Evolutionary conservation across 2,329 filamentous ascomycete species (phyloP).

Genomic region (Knoxdaviesia proteae): DNA sequence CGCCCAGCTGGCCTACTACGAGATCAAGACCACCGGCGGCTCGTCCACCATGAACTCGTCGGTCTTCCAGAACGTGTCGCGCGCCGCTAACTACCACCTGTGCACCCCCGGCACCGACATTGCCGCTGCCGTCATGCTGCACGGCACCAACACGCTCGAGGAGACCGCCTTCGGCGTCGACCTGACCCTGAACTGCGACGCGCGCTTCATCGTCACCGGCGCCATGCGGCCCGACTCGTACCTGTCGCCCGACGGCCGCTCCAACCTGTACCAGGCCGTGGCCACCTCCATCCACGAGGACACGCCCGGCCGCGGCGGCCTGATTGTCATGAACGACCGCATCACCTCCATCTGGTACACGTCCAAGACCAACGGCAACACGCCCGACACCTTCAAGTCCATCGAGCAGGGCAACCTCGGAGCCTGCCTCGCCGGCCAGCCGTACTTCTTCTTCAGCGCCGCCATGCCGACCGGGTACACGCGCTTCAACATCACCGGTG

Average conservation of each 20-base stretch:
- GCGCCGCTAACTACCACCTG: constrained; percentile 12
- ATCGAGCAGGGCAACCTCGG: constrained; percentile 35
- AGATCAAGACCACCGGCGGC: constrained; percentile 9
- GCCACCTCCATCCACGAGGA: constrained; percentile 26
- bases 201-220: constrained; percentile 29
- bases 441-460: constrained; percentile 35
- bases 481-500: constrained; percentile 13
- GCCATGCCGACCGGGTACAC: constrained; percentile 19
- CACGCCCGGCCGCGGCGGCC: constrained; percentile 27
- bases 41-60: constrained; percentile 13
- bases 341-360: constrained; percentile 35
- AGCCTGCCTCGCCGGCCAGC: constrained; percentile 32
- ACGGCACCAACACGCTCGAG: constrained; percentile 36
- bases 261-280: constrained; percentile 39
- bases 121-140: constrained; percentile 12
- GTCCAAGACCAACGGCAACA: constrained; percentile 41
- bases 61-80: constrained; percentile 13
- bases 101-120: constrained; percentile 12
- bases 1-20: constrained; percentile 11
- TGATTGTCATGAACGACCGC: constrained; percentile 41
- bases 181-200: constrained; percentile 26
- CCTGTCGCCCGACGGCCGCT: constrained; percentile 39
- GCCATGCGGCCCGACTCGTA: constrained; percentile 34
- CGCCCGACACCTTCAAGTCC: constrained; percentile 38
- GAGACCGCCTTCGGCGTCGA: constrained; percentile 35